Percentiles rank a stretch among this genome's conserved stretches.
phyloP scores from a whole-genome alignment of 768 basidiomycete genomes.

The Xanthoconium purpureum region DNA sequence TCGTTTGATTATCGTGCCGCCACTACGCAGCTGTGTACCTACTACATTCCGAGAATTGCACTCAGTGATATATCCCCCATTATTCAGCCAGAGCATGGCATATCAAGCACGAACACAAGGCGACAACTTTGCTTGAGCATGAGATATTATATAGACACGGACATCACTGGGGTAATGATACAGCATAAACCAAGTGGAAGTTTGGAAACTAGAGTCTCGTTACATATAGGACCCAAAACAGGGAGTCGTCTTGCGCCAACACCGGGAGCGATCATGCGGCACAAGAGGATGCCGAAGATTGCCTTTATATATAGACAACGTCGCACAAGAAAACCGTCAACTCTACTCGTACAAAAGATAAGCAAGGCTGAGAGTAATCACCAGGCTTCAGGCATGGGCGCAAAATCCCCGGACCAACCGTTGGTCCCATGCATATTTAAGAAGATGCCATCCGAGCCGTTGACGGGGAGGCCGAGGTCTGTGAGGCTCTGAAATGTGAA shows the following conservation, averaged over 20 bases:
- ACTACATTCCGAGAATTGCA: conserved; percentile 15
- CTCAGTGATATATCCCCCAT: conserved; percentile 7
- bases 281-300: conserved; percentile 12
- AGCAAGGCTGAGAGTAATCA: conserved; percentile 37
- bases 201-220: neutral
- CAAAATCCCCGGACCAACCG: conserved; percentile 76
- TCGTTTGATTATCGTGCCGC: neutral
- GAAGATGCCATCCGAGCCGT: conserved; percentile 90
- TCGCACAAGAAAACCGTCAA: conserved; percentile 24
- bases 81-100: neutral
- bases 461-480: conserved; percentile 87
- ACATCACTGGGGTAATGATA: neutral
- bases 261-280: conserved; percentile 14
- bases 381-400: conserved; percentile 82
- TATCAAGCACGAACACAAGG: neutral
- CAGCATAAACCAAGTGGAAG: neutral
- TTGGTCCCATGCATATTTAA: conserved; percentile 65
- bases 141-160: neutral
- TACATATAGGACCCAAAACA: neutral
- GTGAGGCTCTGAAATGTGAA: conserved; percentile 62
- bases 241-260: neutral
- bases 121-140: conserved; percentile 1
- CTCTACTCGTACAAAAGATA: conserved; percentile 18
- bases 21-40: conserved; percentile 15
- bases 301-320: conserved; percentile 20